Evolutionary conservation across 2,329 filamentous ascomycete species (phyloP), one percentile per base, ranked within the genome.

Genomic region (Septoria petroselini): DNA sequence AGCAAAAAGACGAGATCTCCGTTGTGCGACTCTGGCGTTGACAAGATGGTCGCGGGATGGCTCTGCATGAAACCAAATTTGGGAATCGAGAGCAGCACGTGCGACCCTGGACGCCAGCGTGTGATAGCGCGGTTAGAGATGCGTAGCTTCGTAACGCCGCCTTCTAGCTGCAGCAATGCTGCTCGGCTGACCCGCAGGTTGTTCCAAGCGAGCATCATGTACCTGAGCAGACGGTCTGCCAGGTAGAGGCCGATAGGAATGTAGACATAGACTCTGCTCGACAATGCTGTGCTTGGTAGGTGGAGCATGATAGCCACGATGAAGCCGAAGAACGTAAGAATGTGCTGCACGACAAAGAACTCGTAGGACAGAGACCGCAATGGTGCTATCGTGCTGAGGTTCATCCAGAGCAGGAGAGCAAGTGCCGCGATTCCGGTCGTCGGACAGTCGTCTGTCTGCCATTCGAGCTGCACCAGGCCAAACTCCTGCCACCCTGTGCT

Each of bases 301-400:
- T 70, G 67, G 41, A 61, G 59, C 55, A 66, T 64, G 30, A 70
- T 53, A 3, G 68, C 61, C 18, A 68, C 57, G 30, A 70, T 63
- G 50, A 71, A 63, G 12, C 65, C 64, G 48, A 72, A 55, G 54
- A 69, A 70, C 9, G 68, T 68, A 43, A 71, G 53, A 29, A 72
- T 61, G 49, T 71, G 65, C 44, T 70, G 58, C 21, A 66, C 49
- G 34, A 70, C 54, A 48, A 68, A 65, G 47, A 65, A 59, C 44
- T 64, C 61, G 27, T 63, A 63, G 5, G 51, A 59, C 17, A 57
- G 53, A 21, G 53, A 50, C n/a, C 62, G 50, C 7, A 64, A 18
- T 3, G 62, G 61, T 7, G 60, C 54, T 3, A 63, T 25, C 2
- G 62, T 63, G 45, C 53, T 63, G 6, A 65, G 31, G 31, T 63